Conservation (phyloP, 257 asterid genomes). For the Salvia hispanica region DNA sequence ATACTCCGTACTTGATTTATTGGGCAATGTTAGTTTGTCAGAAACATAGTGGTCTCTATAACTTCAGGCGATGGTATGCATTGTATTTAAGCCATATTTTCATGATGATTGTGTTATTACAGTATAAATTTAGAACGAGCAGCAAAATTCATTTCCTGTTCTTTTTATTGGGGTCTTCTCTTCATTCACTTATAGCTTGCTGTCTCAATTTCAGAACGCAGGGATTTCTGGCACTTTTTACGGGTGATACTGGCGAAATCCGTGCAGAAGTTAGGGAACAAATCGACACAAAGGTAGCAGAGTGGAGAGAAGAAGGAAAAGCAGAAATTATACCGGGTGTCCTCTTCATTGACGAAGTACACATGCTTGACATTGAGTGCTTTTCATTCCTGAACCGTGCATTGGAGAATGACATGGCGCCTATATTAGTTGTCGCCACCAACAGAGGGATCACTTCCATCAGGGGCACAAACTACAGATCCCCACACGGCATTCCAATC, state of each 20-base stretch:
- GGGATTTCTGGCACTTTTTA: conserved; percentile 87
- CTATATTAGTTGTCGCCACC: conserved; percentile 91
- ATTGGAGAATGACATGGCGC: conserved; percentile 94
- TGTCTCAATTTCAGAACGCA: conserved; percentile 63
- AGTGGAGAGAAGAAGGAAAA: conserved; percentile 99
- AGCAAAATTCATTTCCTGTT: no score
- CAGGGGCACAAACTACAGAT: conserved; percentile 83
- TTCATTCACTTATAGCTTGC: neutral
- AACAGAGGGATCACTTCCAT: conserved; percentile 91
- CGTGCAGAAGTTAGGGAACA: conserved; percentile 97
- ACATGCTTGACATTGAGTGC: conserved; percentile 97
- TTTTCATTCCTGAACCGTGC: conserved; percentile 96
- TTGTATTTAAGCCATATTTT: no score
- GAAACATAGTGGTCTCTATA: no score
- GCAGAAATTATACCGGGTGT: conserved; percentile 97
- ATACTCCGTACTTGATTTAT: no score
- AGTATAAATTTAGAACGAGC: no score
- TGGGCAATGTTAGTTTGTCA: no score
- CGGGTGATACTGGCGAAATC: conserved; percentile 92
- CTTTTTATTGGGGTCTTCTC: neutral
- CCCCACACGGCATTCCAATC: conserved; percentile 88
- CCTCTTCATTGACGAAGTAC: conserved; percentile 97
- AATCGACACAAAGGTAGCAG: conserved; percentile 94
- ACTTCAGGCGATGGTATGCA: no score
- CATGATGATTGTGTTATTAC: no score